Base-by-base conservation (phyloP, 2,329 filamentous ascomycete species). In the Colletotrichum gigasporum region DNA sequence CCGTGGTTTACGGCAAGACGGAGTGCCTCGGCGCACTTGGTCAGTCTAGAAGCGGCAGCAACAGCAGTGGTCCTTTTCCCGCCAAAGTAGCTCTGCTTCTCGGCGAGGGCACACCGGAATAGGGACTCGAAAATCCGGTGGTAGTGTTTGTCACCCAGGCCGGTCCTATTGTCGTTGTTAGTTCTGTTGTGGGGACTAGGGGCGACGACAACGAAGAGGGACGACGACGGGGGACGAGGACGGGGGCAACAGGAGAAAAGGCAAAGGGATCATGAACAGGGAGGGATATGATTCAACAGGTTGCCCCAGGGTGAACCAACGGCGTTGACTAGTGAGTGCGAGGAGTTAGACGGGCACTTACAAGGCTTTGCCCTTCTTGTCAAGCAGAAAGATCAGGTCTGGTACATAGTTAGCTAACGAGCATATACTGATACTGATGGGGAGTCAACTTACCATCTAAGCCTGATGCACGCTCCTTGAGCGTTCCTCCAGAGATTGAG, bases 61-160 rank as follows among this genome's bases (percentile, higher is more conserved):
- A 80, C 84, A 65, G 81, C 83, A 24, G 83, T 79, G 11, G 78
- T 82, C 55, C 83, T 84, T 67, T 82, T 84, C 11, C 83, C 82
- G 58, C 85, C 85, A 59, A 86, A 83, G 68, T 87, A 91, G 16
- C 78, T 74, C 9, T 88, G 82, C 73, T 92, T 93, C 69, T 97
- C 94, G 12, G 83, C 76, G 16, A 90, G 75, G 1, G 85, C 85
- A 72, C 85, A 90, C 56, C 86, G 84, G 72, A 97, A 97, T 3
- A 98, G 80, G 1, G 87, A 86, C 71, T 97, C 93, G 70, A 93
- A 92, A 42, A 97, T 88, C 63, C 87, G 86, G 72, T 96, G 91
- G 69, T 92, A 97, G n/a, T 86, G 86, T 73, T 91, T 92, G 73
- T 97, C 93, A 45, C 85, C 86, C 32, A 97, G 80, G 11, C 77